Evolutionary conservation across 1,284 basidiomycete genomes (phyloP).

Genomic region (Marasmius oreades): DNA sequence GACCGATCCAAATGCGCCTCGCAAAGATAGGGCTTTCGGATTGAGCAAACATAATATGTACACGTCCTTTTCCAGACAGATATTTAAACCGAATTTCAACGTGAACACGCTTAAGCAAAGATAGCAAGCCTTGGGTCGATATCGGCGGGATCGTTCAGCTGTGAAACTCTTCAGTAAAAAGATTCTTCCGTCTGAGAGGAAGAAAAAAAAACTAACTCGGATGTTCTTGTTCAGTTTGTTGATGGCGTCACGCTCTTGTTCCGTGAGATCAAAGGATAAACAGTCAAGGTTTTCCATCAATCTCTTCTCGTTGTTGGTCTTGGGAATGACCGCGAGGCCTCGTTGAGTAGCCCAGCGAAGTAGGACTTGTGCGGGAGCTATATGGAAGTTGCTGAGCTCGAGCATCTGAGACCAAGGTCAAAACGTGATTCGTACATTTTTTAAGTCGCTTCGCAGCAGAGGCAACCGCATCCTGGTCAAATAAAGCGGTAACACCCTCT

Average conservation of each 20-base stretch:
- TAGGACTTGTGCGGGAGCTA: conserved; percentile 60
- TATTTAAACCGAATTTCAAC: too few species aligned
- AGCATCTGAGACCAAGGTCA: background rate
- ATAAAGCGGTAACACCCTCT: conserved; percentile 46
- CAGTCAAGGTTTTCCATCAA: conserved; percentile 59
- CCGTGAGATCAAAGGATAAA: conserved; percentile 54
- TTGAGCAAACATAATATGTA: too few species aligned
- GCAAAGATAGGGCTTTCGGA: too few species aligned
- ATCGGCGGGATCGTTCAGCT: conserved; percentile 66
- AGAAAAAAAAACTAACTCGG: conserved; percentile 31
- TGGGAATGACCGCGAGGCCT: conserved; percentile 77
- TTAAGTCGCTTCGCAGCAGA: conserved; percentile 47
- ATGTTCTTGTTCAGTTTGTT: conserved; percentile 61
- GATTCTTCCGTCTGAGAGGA: background rate
- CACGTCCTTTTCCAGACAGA: too few species aligned
- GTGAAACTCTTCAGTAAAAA: conserved; percentile 6
- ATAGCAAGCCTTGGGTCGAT: background rate
- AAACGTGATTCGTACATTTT: conserved; percentile 50
- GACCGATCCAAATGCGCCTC: too few species aligned
- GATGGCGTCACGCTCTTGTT: conserved; percentile 58
- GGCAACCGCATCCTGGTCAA: conserved; percentile 47
- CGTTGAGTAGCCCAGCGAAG: conserved; percentile 79
- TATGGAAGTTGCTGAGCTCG: background rate
- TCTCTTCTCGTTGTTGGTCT: conserved; percentile 55
- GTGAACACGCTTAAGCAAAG: background rate